Percentiles rank a stretch among this genome's conserved stretches.
Evolutionary conservation across 2,329 filamentous ascomycete genomes (phyloP).

Genomic region (Alternaria viburni): DNA sequence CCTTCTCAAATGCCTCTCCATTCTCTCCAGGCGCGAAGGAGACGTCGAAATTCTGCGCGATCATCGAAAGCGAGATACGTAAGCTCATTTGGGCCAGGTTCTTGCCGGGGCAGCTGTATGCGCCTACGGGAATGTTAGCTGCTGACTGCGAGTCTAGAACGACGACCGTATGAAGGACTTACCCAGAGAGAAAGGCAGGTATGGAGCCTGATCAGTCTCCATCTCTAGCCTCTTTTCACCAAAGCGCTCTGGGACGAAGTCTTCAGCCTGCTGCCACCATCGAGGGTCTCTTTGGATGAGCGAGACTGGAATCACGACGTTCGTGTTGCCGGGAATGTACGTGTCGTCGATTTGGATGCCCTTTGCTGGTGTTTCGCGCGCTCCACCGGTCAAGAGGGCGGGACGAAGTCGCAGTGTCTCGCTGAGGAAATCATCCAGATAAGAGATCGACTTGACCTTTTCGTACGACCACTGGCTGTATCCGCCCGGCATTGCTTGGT

Average conservation of each 20-base stretch:
- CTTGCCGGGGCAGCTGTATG: conserved; percentile 25
- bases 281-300: conserved; percentile 18
- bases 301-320: conserved; percentile 13
- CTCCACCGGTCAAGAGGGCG: conserved; percentile 43
- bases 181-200: conserved; percentile 23
- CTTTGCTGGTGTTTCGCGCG: conserved; percentile 48
- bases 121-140: conserved; percentile 9
- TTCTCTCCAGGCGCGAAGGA: conserved; percentile 23
- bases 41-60: conserved; percentile 22
- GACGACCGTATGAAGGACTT: background rate
- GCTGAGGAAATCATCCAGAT: conserved; percentile 41
- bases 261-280: conserved; percentile 18
- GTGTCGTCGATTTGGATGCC: conserved; percentile 34
- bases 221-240: conserved; percentile 21
- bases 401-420: conserved; percentile 52
- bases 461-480: conserved; percentile 38
- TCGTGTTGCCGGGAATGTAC: conserved; percentile 19
- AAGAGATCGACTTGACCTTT: conserved; percentile 32
- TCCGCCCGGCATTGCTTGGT: conserved; percentile 34
- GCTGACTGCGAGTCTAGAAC: background rate
- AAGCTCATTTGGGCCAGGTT: conserved; percentile 23
- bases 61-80: conserved; percentile 16
- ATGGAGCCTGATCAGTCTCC: conserved; percentile 24
- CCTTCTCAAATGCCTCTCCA: conserved; percentile 27
- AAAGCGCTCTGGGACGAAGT: conserved; percentile 26